Conservation (phyloP, 2,329 filamentous ascomycete species). For the Tolypocladium tropicale region DNA sequence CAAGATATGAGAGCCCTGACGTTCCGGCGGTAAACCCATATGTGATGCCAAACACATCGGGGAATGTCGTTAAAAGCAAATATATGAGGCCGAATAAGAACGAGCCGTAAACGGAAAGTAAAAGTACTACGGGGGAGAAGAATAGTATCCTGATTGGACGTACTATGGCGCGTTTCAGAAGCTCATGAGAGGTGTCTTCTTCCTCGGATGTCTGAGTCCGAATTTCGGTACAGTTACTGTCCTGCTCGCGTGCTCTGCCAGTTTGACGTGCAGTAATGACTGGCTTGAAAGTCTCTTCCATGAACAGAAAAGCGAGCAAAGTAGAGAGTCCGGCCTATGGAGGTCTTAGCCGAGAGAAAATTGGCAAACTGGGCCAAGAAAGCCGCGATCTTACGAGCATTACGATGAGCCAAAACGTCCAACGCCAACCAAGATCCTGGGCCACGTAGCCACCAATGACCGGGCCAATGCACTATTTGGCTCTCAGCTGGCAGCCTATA, state of each 20-base stretch:
- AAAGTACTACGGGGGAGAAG: neutral
- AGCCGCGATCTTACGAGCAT: neutral
- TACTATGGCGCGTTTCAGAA: neutral
- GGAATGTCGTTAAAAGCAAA: neutral
- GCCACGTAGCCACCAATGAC: neutral
- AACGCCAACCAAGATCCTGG: neutral
- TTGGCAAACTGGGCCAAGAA: neutral
- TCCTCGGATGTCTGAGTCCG: neutral
- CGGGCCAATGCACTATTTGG: neutral
- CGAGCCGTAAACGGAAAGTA: neutral
- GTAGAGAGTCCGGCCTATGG: neutral
- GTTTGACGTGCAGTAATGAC: neutral
- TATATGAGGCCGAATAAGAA: neutral
- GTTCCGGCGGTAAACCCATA: neutral
- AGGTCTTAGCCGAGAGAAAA: neutral
- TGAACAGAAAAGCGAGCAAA: neutral
- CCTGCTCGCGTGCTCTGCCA: neutral
- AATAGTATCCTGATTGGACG: neutral
- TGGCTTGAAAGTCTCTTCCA: neutral
- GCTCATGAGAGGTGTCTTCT: neutral
- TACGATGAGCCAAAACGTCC: neutral
- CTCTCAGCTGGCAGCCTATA: neutral
- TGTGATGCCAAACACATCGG: neutral
- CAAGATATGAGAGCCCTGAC: neutral
- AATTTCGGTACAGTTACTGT: neutral